Evolutionary conservation across 1,284 basidiomycete species (phyloP).

Genomic region (Ceratobasidium sp.): DNA sequence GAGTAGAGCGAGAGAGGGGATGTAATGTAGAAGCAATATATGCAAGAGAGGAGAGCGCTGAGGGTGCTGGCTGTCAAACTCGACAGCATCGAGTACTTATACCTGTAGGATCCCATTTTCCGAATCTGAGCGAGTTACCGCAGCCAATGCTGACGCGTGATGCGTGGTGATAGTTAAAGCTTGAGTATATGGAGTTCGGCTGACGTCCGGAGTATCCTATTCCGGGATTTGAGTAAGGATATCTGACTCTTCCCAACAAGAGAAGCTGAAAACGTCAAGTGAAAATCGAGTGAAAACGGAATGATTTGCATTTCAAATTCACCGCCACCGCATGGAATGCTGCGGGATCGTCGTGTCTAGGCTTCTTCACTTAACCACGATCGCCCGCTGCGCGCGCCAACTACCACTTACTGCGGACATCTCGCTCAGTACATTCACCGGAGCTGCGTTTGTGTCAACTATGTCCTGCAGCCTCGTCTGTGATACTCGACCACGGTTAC

Average conservation of each 20-base stretch:
- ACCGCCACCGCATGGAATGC: slow-evolving; percentile 38
- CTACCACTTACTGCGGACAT: slow-evolving; percentile 25
- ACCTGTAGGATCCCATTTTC: slow-evolving; percentile 24
- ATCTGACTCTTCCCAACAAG: background rate
- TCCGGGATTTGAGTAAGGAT: slow-evolving; percentile 17
- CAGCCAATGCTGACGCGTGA: slow-evolving; percentile 28
- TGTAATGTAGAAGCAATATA: background rate
- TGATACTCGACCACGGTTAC: slow-evolving; percentile 5
- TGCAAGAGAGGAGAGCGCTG: background rate
- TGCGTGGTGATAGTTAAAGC: background rate
- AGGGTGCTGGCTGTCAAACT: slow-evolving; percentile 13
- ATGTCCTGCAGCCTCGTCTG: background rate
- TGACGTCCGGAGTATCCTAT: slow-evolving; percentile 16
- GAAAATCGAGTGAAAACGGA: background rate
- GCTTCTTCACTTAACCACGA: slow-evolving; percentile 21
- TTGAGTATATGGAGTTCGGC: slow-evolving; percentile 5
- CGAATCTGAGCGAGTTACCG: background rate
- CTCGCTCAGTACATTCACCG: slow-evolving; percentile 19
- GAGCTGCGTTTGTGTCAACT: slow-evolving; percentile 21
- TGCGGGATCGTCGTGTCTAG: slow-evolving; percentile 33
- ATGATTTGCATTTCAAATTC: slow-evolving; percentile 24
- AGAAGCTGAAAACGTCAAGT: background rate
- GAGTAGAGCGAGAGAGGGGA: background rate
- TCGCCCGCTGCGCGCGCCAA: slow-evolving; percentile 16
- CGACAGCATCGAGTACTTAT: slow-evolving; percentile 33